phyloP scores from a whole-genome alignment of 1,284 basidiomycete species.

The Ganoderma meredithae region DNA sequence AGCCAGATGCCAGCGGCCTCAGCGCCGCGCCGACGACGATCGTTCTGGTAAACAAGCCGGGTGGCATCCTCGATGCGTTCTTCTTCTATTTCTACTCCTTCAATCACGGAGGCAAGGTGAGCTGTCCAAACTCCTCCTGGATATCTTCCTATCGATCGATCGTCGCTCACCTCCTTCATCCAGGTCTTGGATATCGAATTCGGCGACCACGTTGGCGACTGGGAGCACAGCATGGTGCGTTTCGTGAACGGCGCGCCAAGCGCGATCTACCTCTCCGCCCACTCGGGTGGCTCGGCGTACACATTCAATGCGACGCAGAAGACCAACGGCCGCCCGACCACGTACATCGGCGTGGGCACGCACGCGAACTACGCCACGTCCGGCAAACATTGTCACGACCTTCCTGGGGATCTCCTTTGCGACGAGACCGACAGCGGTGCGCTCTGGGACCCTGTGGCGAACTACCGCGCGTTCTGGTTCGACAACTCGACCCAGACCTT shows the following conservation, averaged over 20 bases:
- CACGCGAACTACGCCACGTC: slow-evolving; percentile 44
- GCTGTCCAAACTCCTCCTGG: neutral
- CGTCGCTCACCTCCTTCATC: neutral
- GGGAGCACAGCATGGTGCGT: slow-evolving; percentile 48
- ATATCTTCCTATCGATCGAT: neutral
- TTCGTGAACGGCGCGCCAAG: slow-evolving; percentile 43
- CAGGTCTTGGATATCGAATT: slow-evolving; percentile 40
- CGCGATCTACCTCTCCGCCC: slow-evolving; percentile 46
- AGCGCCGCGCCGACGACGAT: slow-evolving; percentile 42
- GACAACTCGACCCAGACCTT: slow-evolving; percentile 35
- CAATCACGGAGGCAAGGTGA: slow-evolving; percentile 39
- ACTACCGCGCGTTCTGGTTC: slow-evolving; percentile 43
- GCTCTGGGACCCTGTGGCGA: slow-evolving; percentile 41
- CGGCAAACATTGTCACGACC: slow-evolving; percentile 39
- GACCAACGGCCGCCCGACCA: slow-evolving; percentile 37
- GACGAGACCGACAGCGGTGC: slow-evolving; percentile 36
- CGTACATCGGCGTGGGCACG: slow-evolving; percentile 41
- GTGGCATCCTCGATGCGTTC: slow-evolving; percentile 47
- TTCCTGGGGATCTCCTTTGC: slow-evolving; percentile 34
- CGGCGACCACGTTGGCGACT: slow-evolving; percentile 44
- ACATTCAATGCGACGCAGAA: slow-evolving; percentile 35
- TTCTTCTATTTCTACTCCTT: slow-evolving; percentile 50
- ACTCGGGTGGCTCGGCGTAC: slow-evolving; percentile 43
- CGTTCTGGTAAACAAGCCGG: slow-evolving; percentile 43
- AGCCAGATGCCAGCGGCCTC: slow-evolving; percentile 37